A percentile compares a stretch with the other conserved stretches of the same genome.
Conservation (phyloP, 257 asterid species). For the Mentha longifolia region DNA sequence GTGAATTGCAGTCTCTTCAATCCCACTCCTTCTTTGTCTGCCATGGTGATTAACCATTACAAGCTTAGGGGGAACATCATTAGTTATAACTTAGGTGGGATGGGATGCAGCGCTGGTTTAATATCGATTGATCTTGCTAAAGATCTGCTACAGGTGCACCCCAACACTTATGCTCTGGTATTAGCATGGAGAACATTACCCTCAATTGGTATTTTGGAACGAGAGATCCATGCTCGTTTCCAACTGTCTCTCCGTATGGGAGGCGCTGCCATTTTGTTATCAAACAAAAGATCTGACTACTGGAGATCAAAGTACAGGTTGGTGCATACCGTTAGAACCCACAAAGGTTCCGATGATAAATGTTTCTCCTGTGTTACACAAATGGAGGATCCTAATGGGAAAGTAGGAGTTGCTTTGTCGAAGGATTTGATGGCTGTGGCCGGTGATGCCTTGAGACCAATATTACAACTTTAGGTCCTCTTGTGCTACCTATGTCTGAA, state of each 20-base stretch:
- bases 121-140: constrained; percentile 83
- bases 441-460: constrained; percentile 75
- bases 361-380: constrained; percentile 74
- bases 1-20: constrained; percentile 86
- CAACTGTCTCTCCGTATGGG: constrained; percentile 63
- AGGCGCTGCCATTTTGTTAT: constrained; percentile 65
- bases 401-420: constrained; percentile 66
- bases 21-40: constrained; percentile 88
- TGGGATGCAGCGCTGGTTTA: constrained; percentile 91
- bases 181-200: constrained; percentile 85
- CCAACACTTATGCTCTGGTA: constrained; percentile 76
- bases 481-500: constrained; percentile 79
- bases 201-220: constrained; percentile 81
- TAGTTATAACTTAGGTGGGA: constrained; percentile 81
- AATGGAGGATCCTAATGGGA: constrained; percentile 64
- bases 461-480: constrained; percentile 76
- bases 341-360: constrained; percentile 71
- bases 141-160: constrained; percentile 79
- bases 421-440: constrained; percentile 83
- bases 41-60: constrained; percentile 77
- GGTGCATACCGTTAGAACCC: constrained; percentile 79
- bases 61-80: constrained; percentile 72
- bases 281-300: constrained; percentile 65
- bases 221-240: constrained; percentile 63
- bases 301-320: constrained; percentile 64